These are phyloP conservation scores for Silene latifolia DNA, from an alignment of 148 eudicot genomes.

Conservation along the genomic window DNA sequence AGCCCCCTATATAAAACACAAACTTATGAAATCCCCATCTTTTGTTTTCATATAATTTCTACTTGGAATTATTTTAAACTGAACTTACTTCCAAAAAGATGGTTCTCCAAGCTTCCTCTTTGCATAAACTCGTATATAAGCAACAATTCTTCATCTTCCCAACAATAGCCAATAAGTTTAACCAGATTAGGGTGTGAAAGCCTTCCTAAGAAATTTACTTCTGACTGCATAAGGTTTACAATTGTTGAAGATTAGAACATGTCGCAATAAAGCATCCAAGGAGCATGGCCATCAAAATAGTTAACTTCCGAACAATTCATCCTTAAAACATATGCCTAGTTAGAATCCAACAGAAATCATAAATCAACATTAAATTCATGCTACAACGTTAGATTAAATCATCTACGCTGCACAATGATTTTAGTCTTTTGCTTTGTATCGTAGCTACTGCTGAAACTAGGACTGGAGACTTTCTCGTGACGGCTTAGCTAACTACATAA, in stretches of 20 bases:
- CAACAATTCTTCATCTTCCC: slow-evolving; percentile 52
- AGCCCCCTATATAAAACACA: slow-evolving; percentile 32
- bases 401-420: not conserved
- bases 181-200: slow-evolving; percentile 58
- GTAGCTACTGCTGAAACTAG: not conserved
- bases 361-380: not conserved
- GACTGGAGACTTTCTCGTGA: too few relatives aligned
- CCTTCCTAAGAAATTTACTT: slow-evolving; percentile 55
- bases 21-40: not conserved
- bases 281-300: not conserved
- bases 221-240: slow-evolving; percentile 39
- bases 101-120: slow-evolving; percentile 59
- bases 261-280: not conserved
- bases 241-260: slow-evolving; percentile 5
- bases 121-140: slow-evolving; percentile 60
- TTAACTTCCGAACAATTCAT: not conserved
- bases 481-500: not conserved
- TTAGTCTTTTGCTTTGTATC: not conserved
- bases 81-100: slow-evolving; percentile 55
- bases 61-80: not conserved
- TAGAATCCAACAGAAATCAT: not conserved
- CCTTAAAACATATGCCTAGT: not conserved
- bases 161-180: slow-evolving; percentile 54
- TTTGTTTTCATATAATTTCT: not conserved
- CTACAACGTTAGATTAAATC: not conserved